phyloP scores from a whole-genome alignment of 2,329 filamentous ascomycete genomes.

The Fusarium continuum region DNA sequence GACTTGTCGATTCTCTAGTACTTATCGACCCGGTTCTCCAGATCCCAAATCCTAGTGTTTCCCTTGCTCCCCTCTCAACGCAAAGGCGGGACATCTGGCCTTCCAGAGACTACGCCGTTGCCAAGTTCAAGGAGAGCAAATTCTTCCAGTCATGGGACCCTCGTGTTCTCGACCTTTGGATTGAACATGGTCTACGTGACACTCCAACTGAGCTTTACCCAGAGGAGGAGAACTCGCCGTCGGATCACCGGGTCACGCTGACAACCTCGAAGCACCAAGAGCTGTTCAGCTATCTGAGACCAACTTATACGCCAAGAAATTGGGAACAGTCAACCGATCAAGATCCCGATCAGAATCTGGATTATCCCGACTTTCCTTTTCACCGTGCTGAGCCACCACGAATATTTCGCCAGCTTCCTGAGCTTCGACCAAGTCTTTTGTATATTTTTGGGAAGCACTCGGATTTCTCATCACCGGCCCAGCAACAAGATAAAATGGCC shows the following conservation, averaged over 20 bases:
- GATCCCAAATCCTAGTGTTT: not conserved
- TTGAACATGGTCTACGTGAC: not conserved
- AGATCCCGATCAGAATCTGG: not conserved
- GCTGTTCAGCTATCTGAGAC: not conserved
- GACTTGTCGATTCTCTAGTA: not conserved
- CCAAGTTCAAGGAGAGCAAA: not conserved
- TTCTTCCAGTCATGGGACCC: conserved; percentile 3
- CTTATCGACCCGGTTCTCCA: not conserved
- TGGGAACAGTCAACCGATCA: not conserved
- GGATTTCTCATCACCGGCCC: not conserved
- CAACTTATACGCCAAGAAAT: not conserved
- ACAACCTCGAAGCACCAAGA: not conserved
- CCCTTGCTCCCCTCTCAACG: not conserved
- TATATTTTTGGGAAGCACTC: not conserved
- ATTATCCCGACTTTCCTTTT: not conserved
- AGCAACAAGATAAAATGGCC: not conserved
- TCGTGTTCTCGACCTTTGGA: not conserved
- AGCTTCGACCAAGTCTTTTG: not conserved
- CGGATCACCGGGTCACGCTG: not conserved
- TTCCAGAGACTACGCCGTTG: not conserved
- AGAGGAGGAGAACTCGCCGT: accelerated
- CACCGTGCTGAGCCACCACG: not conserved
- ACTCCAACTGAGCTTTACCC: not conserved
- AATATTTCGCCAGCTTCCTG: not conserved
- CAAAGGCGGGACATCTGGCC: not conserved